Base-by-base conservation (phyloP, 169 alveolate species). In the Cyclospora cayetanensis region DNA sequence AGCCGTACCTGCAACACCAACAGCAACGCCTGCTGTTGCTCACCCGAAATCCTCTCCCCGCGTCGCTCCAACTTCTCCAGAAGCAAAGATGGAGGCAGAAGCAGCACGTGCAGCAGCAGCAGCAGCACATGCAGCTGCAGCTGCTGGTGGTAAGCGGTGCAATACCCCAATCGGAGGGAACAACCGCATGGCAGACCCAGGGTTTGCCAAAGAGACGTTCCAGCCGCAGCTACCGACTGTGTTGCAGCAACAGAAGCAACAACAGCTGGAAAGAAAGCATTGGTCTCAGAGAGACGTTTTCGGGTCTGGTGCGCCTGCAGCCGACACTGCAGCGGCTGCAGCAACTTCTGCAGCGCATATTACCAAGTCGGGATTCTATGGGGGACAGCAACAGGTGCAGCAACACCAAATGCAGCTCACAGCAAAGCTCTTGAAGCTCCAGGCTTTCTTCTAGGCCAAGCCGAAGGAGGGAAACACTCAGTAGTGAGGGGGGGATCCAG, bases 21-120 rank as follows among this genome's bases (percentile, higher is more conserved):
- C 52, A 68, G 80, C 80, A 29, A 25, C 80, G 37, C 46, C 77
- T 12, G 15, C 27, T 34, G 80, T 50, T 9, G 80, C 27, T 65
- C 43, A 37, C 31, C 20, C 77, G 7, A 65, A 20, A 50, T 39
- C 53, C 3, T 74, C 63, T 0, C 42, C 52, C 41, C 55, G 85
- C 39, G 65, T 20, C 39, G 25, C 85, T 7, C 37, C 85, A 18
- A 41, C 65, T 4, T 74, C 85, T 37, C 27, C 37, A 39, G 85
- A 37, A 20, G 60, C 85, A 74, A 74, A 41, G 42, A 22, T 63
- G 37, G 85, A 27, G n/a, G 85, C 53, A 74, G 31, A n/a, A 15
- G 85, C 85, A 74, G 85, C 85, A 74, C 11, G 27, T n/a, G 60
- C 85, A 74, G 42, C 37, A 27, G 85, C 85, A 41, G 85, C 85